A percentile compares a stretch with the other conserved stretches of the same genome.
Evolutionary conservation across 129 eudicot species (phyloP).

Genomic region (Solidago caesia): DNA sequence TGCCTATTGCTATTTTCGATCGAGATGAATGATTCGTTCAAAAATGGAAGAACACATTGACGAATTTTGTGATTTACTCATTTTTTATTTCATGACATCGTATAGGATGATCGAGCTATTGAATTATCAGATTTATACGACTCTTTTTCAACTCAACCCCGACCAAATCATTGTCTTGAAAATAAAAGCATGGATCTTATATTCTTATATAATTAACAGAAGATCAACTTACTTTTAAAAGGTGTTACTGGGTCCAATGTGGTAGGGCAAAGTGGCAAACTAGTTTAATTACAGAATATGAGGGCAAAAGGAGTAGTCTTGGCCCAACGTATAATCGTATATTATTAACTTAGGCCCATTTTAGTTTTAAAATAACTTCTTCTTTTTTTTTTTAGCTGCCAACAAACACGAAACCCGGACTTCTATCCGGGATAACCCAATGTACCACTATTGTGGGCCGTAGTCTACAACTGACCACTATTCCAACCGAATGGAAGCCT

Average conservation of each 20-base stretch:
- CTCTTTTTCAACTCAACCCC: neutral
- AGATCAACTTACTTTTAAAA: neutral
- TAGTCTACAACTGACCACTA: too few relatives aligned
- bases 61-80: too few relatives aligned
- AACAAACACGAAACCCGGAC: too few relatives aligned
- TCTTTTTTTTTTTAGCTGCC: neutral
- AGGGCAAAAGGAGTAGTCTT: conserved; percentile 29
- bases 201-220: conserved; percentile 6
- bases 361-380: neutral
- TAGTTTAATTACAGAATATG: conserved; percentile 12
- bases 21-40: too few relatives aligned
- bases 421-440: too few relatives aligned
- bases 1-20: too few relatives aligned
- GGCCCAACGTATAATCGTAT: conserved; percentile 17
- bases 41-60: too few relatives aligned
- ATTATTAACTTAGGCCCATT: conserved; percentile 14
- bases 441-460: too few relatives aligned
- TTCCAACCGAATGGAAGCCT: too few relatives aligned
- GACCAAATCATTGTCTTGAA: neutral
- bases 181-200: conserved; percentile 1
- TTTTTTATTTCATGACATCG: neutral
- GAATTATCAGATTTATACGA: neutral
- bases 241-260: conserved; percentile 16
- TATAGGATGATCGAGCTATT: neutral
- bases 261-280: conserved; percentile 16